These are phyloP conservation scores for Macadamia tetraphylla DNA, from an alignment of 164 flowering plant genomes.

Conservation along the genomic window DNA sequence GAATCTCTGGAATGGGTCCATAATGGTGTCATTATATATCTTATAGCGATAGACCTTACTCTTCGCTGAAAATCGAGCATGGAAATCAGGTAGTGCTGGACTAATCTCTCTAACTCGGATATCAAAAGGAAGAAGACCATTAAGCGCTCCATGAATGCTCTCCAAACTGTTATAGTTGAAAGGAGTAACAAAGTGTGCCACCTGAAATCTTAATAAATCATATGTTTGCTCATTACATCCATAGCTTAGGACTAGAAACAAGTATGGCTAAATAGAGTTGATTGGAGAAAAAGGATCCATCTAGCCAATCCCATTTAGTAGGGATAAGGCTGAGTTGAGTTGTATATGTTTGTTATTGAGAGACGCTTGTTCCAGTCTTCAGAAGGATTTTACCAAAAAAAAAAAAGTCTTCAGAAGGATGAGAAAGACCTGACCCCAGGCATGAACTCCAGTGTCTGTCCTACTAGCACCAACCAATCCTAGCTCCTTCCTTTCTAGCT, in stretches of 20 bases:
- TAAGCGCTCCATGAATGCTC: constrained; percentile 64
- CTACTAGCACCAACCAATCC: constrained; percentile 79
- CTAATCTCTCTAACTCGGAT: constrained; percentile 82
- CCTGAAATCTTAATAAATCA: constrained; percentile 42
- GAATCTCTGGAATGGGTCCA: constrained; percentile 80
- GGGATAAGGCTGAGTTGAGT: too few relatives aligned
- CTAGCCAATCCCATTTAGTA: too few relatives aligned
- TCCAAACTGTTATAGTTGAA: constrained; percentile 68
- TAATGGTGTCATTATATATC: constrained; percentile 63
- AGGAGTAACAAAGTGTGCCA: constrained; percentile 90
- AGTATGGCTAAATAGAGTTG: too few relatives aligned
- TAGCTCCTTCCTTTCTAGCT: constrained; percentile 65
- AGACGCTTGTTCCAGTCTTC: constrained; percentile 1
- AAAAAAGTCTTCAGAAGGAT: neutral
- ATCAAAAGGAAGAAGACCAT: constrained; percentile 83
- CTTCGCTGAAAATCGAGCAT: constrained; percentile 76
- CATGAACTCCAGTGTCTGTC: constrained; percentile 93
- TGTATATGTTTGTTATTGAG: neutral
- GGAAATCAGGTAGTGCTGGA: constrained; percentile 75
- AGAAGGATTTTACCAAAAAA: too few relatives aligned
- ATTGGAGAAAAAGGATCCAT: too few relatives aligned
- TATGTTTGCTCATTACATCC: too few relatives aligned
- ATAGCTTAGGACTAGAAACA: too few relatives aligned
- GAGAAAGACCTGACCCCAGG: constrained; percentile 85
- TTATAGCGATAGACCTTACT: constrained; percentile 80